Evolutionary conservation across 805 yeast species (phyloP).

Genomic region (Kockiozyma suomiensis): DNA sequence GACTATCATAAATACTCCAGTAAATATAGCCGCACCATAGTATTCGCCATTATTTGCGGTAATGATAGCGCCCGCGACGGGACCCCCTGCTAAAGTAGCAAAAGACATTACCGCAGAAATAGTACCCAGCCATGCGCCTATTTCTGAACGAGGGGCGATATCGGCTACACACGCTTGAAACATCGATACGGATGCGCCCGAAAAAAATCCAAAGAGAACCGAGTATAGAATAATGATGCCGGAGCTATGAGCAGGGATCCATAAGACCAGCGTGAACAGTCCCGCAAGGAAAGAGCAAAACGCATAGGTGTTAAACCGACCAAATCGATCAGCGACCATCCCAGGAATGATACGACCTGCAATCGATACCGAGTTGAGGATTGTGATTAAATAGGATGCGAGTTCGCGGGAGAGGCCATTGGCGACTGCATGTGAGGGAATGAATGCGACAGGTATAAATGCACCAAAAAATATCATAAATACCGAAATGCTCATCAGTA

Average conservation of each 20-base stretch:
- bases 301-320: slow-evolving; percentile 60
- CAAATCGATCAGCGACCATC: slow-evolving; percentile 54
- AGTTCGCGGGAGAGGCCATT: slow-evolving; percentile 29
- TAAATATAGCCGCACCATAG: slow-evolving; percentile 30
- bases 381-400: slow-evolving; percentile 15
- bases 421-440: slow-evolving; percentile 38
- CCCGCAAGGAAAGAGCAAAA: slow-evolving; percentile 51
- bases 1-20: slow-evolving; percentile 22
- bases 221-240: slow-evolving; percentile 36
- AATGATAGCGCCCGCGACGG: slow-evolving; percentile 40
- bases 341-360: slow-evolving; percentile 61
- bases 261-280: slow-evolving; percentile 54
- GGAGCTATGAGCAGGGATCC: slow-evolving; percentile 67
- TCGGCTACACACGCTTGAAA: slow-evolving; percentile 41
- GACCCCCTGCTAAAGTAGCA: slow-evolving; percentile 44
- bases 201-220: slow-evolving; percentile 40
- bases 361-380: slow-evolving; percentile 35
- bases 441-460: slow-evolving; percentile 42
- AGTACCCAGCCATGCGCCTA: slow-evolving; percentile 57
- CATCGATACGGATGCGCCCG: slow-evolving; percentile 42
- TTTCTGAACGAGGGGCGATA: slow-evolving; percentile 31
- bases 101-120: slow-evolving; percentile 60
- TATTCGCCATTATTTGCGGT: slow-evolving; percentile 25
- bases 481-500: slow-evolving; percentile 35
- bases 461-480: slow-evolving; percentile 39